A percentile compares a stretch with the other conserved stretches of the same genome.
These are phyloP conservation scores for Posidonia australis DNA, from an alignment of 106 monocot species.

Conservation along the genomic window DNA sequence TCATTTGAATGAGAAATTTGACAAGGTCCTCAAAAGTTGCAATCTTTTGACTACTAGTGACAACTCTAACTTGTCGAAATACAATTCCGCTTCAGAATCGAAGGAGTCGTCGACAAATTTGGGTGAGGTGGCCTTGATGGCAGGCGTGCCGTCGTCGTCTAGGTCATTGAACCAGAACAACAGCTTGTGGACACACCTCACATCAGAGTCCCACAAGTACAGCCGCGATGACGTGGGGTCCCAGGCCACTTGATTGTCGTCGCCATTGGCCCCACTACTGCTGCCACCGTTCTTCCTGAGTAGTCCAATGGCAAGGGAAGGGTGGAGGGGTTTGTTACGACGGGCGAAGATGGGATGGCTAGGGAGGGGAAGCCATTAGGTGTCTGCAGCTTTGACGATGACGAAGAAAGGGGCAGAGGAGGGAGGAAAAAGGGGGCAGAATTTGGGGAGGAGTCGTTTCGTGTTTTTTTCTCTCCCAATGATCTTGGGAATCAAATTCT, in stretches of 20 bases:
- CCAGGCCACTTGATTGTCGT: conserved; percentile 49
- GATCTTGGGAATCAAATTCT: too few species aligned
- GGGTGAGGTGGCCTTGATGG: conserved; percentile 40
- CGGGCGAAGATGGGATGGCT: conserved; percentile 46
- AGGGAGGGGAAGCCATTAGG: conserved; percentile 58
- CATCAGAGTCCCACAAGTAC: conserved; percentile 55
- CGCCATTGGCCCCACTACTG: not conserved
- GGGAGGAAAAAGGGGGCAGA: not conserved
- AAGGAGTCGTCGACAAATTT: not conserved
- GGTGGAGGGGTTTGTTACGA: not conserved
- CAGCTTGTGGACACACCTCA: conserved; percentile 35
- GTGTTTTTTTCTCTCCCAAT: too few species aligned
- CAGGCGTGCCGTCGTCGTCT: not conserved
- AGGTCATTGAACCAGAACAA: conserved; percentile 42
- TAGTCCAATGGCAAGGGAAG: not conserved
- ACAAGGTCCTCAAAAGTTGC: not conserved
- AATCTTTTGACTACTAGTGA: not conserved
- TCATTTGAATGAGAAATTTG: not conserved
- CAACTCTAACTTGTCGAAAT: not conserved
- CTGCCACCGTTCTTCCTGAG: not conserved
- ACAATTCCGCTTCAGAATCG: not conserved
- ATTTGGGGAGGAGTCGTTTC: too few species aligned
- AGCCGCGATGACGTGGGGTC: conserved; percentile 50
- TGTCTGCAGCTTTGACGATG: not conserved
- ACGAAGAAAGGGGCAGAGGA: not conserved